phyloP scores from a whole-genome alignment of 116 monocot species.

The Posidonia oceanica region DNA sequence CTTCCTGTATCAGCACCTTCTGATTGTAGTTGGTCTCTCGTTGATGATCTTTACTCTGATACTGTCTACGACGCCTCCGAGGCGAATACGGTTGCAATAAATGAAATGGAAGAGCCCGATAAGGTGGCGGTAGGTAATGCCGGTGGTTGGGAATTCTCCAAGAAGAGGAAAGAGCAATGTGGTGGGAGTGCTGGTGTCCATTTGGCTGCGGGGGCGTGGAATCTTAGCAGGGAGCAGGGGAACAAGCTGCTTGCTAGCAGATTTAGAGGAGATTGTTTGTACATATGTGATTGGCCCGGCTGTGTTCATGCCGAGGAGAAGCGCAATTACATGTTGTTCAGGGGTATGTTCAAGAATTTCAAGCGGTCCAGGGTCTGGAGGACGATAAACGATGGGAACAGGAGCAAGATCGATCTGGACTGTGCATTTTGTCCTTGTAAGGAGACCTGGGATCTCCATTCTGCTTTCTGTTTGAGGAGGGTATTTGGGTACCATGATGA shows the following conservation, averaged over 20 bases:
- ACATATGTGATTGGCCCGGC: constrained; percentile 80
- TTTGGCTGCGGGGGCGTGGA: constrained; percentile 47
- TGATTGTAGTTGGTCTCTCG: constrained; percentile 41
- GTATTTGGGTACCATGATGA: constrained; percentile 86
- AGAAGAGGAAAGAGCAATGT: no score
- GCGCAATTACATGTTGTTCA: constrained; percentile 78
- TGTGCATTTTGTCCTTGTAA: constrained; percentile 70
- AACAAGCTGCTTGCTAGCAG: constrained; percentile 67
- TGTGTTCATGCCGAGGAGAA: constrained; percentile 74
- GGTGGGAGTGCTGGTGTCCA: constrained; percentile 18
- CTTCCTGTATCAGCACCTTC: no score
- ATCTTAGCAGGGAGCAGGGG: constrained; percentile 60
- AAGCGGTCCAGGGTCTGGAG: constrained; percentile 70
- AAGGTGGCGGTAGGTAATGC: no score
- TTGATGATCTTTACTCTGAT: constrained; percentile 84
- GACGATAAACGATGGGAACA: constrained; percentile 44
- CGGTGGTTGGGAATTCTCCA: no score
- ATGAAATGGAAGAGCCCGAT: not conserved
- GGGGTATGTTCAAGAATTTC: constrained; percentile 82
- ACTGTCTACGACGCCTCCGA: constrained; percentile 41
- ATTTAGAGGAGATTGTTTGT: constrained; percentile 57
- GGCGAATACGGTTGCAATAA: not conserved
- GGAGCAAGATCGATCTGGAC: constrained; percentile 37
- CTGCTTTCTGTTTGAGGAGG: constrained; percentile 80
- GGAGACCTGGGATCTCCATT: constrained; percentile 82